phyloP scores from a whole-genome alignment of 1,139 yeast genomes.

The Nakaseomyces glabratus region DNA sequence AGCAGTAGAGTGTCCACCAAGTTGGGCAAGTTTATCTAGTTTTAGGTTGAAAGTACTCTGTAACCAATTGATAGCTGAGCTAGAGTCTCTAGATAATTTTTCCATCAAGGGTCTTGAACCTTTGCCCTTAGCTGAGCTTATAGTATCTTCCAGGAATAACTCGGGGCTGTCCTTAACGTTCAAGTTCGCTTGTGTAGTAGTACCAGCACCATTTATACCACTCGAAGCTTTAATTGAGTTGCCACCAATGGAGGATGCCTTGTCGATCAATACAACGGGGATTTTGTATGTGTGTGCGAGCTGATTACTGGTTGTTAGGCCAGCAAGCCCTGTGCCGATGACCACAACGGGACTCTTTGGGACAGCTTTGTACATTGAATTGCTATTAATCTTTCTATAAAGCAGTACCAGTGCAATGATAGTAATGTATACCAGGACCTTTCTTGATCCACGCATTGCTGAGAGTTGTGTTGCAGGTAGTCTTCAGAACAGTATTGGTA shows the following conservation, averaged over 20 bases:
- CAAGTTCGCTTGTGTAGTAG: constrained; percentile 48
- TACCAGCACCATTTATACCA: constrained; percentile 70
- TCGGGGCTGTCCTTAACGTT: constrained; percentile 48
- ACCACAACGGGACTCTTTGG: no score
- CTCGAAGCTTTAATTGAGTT: constrained; percentile 76
- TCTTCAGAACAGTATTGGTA: no score
- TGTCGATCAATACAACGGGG: constrained; percentile 54
- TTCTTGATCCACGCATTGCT: constrained; percentile 3
- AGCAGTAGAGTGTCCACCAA: constrained; percentile 69
- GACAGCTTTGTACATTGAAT: no score
- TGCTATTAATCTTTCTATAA: constrained; percentile 4
- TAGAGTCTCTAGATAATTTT: constrained; percentile 36
- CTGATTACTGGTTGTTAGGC: constrained; percentile 67
- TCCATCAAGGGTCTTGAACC: constrained; percentile 43
- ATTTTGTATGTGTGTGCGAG: constrained; percentile 42
- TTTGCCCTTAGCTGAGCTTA: constrained; percentile 53
- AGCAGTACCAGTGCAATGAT: constrained; percentile 5
- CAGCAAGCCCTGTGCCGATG: constrained; percentile 78
- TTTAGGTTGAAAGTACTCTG: constrained; percentile 52
- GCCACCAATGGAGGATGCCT: constrained; percentile 60
- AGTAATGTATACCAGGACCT: constrained; percentile 5
- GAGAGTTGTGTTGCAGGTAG: no score
- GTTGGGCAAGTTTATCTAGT: constrained; percentile 54
- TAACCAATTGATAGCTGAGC: constrained; percentile 64
- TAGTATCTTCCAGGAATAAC: constrained; percentile 55